Conservation (phyloP, 2,329 filamentous ascomycete genomes). For the Clonostachys chloroleuca region DNA sequence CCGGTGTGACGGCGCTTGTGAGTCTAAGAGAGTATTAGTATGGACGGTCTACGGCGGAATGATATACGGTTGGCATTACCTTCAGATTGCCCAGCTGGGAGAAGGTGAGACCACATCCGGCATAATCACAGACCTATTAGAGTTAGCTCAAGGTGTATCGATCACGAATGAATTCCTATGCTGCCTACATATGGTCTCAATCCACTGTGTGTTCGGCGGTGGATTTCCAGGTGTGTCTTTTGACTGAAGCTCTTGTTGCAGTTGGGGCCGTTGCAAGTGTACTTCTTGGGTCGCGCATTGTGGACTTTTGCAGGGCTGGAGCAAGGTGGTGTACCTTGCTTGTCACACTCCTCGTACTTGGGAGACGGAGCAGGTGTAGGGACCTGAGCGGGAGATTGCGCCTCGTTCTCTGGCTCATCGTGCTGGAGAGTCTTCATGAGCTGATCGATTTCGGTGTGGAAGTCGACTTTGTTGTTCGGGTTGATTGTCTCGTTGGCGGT, state of each 20-base stretch:
- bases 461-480: constrained; percentile 50
- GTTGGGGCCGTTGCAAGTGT: constrained; percentile 65
- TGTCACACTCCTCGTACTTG: constrained; percentile 15
- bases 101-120: constrained; percentile 40
- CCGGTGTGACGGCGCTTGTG: constrained; percentile 86
- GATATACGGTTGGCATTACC: constrained; percentile 36
- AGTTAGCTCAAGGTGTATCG: too few relatives aligned
- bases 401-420: constrained; percentile 36
- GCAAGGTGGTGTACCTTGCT: constrained; percentile 3
- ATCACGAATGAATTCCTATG: neutral
- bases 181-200: constrained; percentile 79
- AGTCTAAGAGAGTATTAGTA: constrained; percentile 44
- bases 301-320: constrained; percentile 1
- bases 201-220: constrained; percentile 83
- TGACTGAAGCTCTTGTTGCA: constrained; percentile 85
- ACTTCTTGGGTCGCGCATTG: constrained; percentile 46
- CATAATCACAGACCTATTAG: neutral
- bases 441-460: constrained; percentile 79
- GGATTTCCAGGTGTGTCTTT: constrained; percentile 90
- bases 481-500: constrained; percentile 39
- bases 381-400: neutral
- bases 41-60: neutral
- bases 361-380: neutral
- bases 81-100: constrained; percentile 90
- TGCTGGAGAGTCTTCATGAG: constrained; percentile 86